Conservation (phyloP, 805 yeast genomes). For the Limtongozyma cylindracea region DNA sequence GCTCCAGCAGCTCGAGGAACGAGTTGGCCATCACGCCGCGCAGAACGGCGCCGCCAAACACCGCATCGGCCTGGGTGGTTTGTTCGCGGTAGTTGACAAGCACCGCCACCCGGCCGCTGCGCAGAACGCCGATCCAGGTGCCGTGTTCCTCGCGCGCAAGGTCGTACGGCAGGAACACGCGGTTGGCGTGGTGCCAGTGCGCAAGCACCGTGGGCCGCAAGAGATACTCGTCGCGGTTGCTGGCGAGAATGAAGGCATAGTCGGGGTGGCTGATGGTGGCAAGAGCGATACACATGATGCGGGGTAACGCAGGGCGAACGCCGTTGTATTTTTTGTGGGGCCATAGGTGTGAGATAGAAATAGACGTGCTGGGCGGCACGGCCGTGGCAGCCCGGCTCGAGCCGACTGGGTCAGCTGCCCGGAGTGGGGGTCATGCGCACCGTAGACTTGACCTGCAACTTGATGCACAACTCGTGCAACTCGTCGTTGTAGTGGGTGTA, state of each 20-base stretch:
- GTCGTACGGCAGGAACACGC: conserved; percentile 52
- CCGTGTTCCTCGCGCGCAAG: conserved; percentile 54
- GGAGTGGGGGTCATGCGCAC: too few species aligned
- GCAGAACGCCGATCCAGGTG: conserved; percentile 71
- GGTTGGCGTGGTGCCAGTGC: conserved; percentile 5
- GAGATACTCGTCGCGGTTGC: conserved; percentile 76
- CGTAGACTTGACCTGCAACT: too few species aligned
- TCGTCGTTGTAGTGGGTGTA: too few species aligned
- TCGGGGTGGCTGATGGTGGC: conserved; percentile 45
- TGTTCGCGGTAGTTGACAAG: conserved; percentile 36
- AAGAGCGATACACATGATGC: conserved; percentile 65
- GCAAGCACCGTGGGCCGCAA: conserved; percentile 48
- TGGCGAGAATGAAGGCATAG: conserved; percentile 48
- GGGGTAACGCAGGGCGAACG: too few species aligned
- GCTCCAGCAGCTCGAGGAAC: conserved; percentile 11
- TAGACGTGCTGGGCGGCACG: too few species aligned
- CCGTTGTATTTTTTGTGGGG: too few species aligned
- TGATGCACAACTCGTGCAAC: too few species aligned
- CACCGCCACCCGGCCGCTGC: conserved; percentile 35
- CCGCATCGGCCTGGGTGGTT: not conserved
- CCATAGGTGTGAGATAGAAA: too few species aligned
- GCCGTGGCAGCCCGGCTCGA: too few species aligned
- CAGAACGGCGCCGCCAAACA: conserved; percentile 7
- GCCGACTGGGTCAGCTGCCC: too few species aligned
- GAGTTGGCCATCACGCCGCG: conserved; percentile 24